Conservation (phyloP, 495 filamentous ascomycete genomes). For the Penicillium cataractarum region DNA sequence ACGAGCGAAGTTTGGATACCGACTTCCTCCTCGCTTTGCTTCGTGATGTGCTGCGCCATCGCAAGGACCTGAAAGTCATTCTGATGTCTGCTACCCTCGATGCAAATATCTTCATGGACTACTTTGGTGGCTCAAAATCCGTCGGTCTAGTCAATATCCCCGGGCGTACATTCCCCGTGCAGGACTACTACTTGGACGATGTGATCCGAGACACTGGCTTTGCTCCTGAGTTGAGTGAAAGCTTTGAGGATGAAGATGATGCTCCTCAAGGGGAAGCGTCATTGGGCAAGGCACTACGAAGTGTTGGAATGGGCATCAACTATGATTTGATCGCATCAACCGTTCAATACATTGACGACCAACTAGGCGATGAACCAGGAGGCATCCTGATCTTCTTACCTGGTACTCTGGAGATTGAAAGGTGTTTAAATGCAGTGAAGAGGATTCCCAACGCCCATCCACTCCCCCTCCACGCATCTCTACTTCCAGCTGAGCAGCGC, state of each 20-base stretch:
- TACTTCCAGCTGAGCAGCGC: constrained; percentile 83
- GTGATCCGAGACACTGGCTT: constrained; percentile 81
- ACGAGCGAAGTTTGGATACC: constrained; percentile 93
- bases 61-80: constrained; percentile 86
- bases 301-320: constrained; percentile 84
- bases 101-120: constrained; percentile 79
- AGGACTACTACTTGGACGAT: constrained; percentile 90
- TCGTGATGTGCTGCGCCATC: constrained; percentile 75
- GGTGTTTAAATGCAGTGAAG: constrained; percentile 72
- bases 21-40: constrained; percentile 91
- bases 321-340: constrained; percentile 84
- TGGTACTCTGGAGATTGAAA: constrained; percentile 81
- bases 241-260: constrained; percentile 39
- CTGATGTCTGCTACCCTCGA: constrained; percentile 99
- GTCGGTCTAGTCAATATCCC: constrained; percentile 84
- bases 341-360: constrained; percentile 76
- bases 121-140: constrained; percentile 70
- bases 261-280: constrained; percentile 42
- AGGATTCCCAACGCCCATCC: constrained; percentile 72
- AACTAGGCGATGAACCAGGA: constrained; percentile 69
- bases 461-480: constrained; percentile 89
- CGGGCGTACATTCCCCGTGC: constrained; percentile 86
- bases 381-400: constrained; percentile 95
- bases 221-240: constrained; percentile 44
- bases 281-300: constrained; percentile 69